Conservation (phyloP, 768 basidiomycete genomes). For the Leccinellum rugosiceps region DNA sequence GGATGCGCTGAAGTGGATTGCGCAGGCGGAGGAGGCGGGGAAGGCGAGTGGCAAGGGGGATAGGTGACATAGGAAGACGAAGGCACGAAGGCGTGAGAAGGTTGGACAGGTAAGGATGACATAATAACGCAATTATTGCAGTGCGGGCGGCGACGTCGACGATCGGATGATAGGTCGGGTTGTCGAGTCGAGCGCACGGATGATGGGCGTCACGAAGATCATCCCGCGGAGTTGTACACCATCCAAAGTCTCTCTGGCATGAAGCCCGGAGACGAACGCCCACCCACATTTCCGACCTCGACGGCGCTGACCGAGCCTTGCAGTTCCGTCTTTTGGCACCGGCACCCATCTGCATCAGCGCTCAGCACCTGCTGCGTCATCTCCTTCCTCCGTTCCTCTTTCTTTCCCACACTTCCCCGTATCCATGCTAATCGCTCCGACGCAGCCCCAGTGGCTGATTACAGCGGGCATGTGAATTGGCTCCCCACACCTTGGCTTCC, state of each 20-base stretch:
- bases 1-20: neutral
- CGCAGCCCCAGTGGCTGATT: constrained; percentile 17
- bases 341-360: neutral
- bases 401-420: constrained; percentile 2
- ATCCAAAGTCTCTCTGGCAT: neutral
- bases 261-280: constrained; percentile 1
- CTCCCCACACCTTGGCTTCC: constrained; percentile 13
- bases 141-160: neutral
- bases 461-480: constrained; percentile 7
- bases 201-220: neutral
- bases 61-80: constrained; percentile 19
- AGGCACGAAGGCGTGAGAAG: constrained; percentile 22
- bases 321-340: neutral
- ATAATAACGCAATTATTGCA: constrained; percentile 12
- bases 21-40: constrained; percentile 3
- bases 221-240: neutral
- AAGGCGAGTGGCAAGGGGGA: constrained; percentile 2
- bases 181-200: neutral
- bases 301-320: constrained; percentile 17
- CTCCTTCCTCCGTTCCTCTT: neutral
- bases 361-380: constrained; percentile 7
- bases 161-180: neutral
- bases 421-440: constrained; percentile 17
- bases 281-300: constrained; percentile 20
- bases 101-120: constrained; percentile 24